Percentiles rank a stretch among this genome's conserved stretches.
Evolutionary conservation across 2,329 filamentous ascomycete genomes (phyloP).

Genomic region (Fonsecaea pugnacius): DNA sequence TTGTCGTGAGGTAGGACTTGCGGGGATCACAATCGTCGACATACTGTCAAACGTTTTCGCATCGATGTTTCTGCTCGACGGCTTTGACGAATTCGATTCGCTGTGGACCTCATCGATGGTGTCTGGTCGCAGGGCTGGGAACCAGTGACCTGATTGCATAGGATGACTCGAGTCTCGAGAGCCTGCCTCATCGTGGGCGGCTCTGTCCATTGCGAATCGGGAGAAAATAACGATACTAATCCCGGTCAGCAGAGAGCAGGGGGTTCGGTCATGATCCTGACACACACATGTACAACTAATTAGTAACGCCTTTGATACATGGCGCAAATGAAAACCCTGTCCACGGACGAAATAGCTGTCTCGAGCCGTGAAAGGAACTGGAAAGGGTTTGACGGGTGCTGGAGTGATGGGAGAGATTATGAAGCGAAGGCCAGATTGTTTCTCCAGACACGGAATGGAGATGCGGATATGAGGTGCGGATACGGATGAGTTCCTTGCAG

Average conservation of each 20-base stretch:
- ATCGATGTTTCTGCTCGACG: not conserved
- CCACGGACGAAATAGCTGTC: not conserved
- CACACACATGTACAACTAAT: slow-evolving; percentile 27
- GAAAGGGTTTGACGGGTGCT: not conserved
- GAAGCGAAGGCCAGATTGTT: slow-evolving; percentile 19
- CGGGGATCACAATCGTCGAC: slow-evolving; percentile 18
- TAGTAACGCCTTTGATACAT: slow-evolving; percentile 30
- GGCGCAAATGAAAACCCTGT: slow-evolving; percentile 4
- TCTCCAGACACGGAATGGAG: slow-evolving; percentile 5
- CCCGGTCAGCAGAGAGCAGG: slow-evolving; percentile 22
- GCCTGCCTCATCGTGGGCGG: slow-evolving; percentile 11
- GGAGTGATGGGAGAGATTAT: not conserved
- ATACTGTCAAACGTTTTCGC: slow-evolving; percentile 2
- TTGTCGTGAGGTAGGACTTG: slow-evolving; percentile 16
- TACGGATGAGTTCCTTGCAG: slow-evolving; percentile 1
- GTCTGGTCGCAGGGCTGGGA: slow-evolving; percentile 59
- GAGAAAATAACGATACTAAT: slow-evolving; percentile 18
- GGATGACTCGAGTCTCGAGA: slow-evolving; percentile 18
- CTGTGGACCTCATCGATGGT: slow-evolving; percentile 28
- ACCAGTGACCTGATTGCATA: slow-evolving; percentile 52
- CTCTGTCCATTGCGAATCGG: slow-evolving; percentile 21
- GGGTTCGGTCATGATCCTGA: slow-evolving; percentile 1
- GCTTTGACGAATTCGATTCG: not conserved
- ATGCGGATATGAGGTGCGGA: slow-evolving; percentile 14
- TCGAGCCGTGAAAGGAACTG: slow-evolving; percentile 1